Base-by-base conservation (phyloP, 2,329 filamentous ascomycete species). In the Aspergillus sp. region DNA sequence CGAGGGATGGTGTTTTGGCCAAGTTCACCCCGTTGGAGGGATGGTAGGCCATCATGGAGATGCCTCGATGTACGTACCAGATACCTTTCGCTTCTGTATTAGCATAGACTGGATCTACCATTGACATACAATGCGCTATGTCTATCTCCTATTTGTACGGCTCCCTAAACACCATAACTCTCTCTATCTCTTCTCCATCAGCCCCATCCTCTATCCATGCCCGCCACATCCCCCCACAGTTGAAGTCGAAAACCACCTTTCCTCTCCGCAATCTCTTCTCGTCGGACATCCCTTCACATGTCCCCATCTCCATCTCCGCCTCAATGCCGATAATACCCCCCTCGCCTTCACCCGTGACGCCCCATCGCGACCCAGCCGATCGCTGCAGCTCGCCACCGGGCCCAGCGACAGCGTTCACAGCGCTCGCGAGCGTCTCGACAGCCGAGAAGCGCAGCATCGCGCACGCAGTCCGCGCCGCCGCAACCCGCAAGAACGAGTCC, bases 191-290 rank as follows among this genome's bases (percentile, higher is more conserved):
- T 32, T 59, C 57, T 4, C 65, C 67, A 57, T 64, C 48, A 10
- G 50, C 59, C 19, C 66, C 63, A 45, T 73, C 69, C 51, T 81
- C 77, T 47, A 79, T 73, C 74, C 87, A 93, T 0, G 89, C 90
- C 17, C 90, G 80, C 65, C 91, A 94, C 88, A 96, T 92, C 0
- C 91, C 91, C 4, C 86, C 88, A 61, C 88, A 94, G 66, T 96
- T 95, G 67, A 86, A 91, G 61, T 92, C 88, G 67, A 85, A 87
- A 14, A 92, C 73, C 5, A 95, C 78, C 47, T 81, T 76, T 0
- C 76, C 74, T 24, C 59, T 62, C 33, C 60, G 53, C 36, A 66
- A 50, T 76, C 59, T 0, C 78, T 46, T 42, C 24, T 20, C 24
- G 7, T 16, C 33, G 4, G 16, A 16, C 77, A 3, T 53, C 73